Percentiles rank a stretch among this genome's conserved stretches.
Conservation (phyloP, 2,329 filamentous ascomycete genomes). For the Apiospora sp. region DNA sequence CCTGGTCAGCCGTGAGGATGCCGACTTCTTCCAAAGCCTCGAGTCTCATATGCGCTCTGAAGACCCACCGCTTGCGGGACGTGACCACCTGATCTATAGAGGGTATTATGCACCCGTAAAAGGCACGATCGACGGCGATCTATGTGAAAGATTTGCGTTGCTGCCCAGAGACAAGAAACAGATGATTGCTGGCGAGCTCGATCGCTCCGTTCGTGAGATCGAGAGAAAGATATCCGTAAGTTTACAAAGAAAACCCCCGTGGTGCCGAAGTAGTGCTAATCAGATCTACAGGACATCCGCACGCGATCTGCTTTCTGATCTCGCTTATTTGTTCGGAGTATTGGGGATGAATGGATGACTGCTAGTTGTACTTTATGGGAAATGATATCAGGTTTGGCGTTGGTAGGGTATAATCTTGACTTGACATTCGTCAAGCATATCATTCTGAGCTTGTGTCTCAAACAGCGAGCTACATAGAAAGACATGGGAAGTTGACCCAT, state of each 20-base stretch:
- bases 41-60: constrained; percentile 88
- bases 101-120: constrained; percentile 97
- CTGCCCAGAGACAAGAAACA: constrained; percentile 89
- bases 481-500: constrained; percentile 4
- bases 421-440: not conserved
- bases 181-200: constrained; percentile 92
- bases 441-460: not conserved
- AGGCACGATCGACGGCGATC: constrained; percentile 94
- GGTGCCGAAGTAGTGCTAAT: constrained; percentile 35
- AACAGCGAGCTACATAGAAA: constrained; percentile 15
- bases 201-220: constrained; percentile 89
- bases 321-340: constrained; percentile 18
- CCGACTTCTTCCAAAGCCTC: constrained; percentile 96
- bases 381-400: constrained; percentile 18
- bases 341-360: not conserved
- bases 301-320: constrained; percentile 66
- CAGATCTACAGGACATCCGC: constrained; percentile 57
- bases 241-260: constrained; percentile 24
- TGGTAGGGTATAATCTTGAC: constrained; percentile 14
- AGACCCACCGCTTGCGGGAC: constrained; percentile 85
- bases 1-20: constrained; percentile 89
- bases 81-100: constrained; percentile 95
- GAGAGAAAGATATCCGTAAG: constrained; percentile 88
- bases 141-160: constrained; percentile 90
- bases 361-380: constrained; percentile 9